These are phyloP conservation scores for Debaryomyces sp. DNA, from an alignment of 1,139 yeast species.

Conservation along the genomic window DNA sequence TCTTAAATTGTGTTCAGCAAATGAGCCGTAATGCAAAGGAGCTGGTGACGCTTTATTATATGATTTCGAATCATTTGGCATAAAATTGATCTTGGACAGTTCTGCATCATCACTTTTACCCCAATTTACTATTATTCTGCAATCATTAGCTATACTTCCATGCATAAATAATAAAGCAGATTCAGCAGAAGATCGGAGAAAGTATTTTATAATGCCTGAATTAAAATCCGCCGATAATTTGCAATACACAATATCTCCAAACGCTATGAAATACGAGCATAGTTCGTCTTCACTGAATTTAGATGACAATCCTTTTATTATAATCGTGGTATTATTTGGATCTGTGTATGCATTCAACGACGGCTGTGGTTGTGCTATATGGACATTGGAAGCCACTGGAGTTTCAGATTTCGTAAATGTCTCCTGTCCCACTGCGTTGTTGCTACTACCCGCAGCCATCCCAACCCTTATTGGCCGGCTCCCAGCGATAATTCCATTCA, in stretches of 20 bases:
- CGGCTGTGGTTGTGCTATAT: constrained; percentile 38
- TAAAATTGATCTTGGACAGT: constrained; percentile 11
- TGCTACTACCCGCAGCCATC: constrained; percentile 29
- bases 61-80: constrained; percentile 7
- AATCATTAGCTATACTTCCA: constrained; percentile 33
- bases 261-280: constrained; percentile 29
- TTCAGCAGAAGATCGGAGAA: constrained; percentile 39
- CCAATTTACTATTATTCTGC: constrained; percentile 38
- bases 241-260: constrained; percentile 39
- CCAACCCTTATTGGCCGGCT: constrained; percentile 76
- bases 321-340: constrained; percentile 38
- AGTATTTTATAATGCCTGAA: constrained; percentile 30
- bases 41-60: constrained; percentile 18
- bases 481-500: constrained; percentile 79
- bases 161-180: constrained; percentile 36
- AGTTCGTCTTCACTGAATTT: constrained; percentile 35
- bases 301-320: constrained; percentile 31
- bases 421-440: constrained; percentile 10
- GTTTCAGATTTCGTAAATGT: constrained; percentile 10
- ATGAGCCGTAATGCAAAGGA: constrained; percentile 24
- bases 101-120: constrained; percentile 21
- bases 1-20: constrained; percentile 15
- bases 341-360: constrained; percentile 34
- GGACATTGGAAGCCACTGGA: constrained; percentile 15
- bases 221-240: constrained; percentile 23